Percentiles rank a stretch among this genome's conserved stretches.
Conservation (phyloP, 2,329 filamentous ascomycete genomes). For the Phialophora tarda region DNA sequence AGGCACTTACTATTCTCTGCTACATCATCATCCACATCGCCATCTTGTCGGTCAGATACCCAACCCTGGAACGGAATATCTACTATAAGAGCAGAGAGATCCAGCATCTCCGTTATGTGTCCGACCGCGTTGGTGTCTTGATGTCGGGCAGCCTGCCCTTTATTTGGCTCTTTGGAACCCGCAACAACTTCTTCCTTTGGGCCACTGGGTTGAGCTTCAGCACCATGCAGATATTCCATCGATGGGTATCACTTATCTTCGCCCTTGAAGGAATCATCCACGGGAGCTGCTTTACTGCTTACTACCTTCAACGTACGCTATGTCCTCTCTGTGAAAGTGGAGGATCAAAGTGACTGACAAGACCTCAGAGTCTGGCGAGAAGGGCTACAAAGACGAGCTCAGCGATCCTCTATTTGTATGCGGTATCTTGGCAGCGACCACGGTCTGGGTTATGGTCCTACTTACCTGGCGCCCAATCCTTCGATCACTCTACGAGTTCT, state of each 20-base stretch:
- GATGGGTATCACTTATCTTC: not conserved
- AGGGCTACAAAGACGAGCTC: not conserved
- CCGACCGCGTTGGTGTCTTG: slow-evolving; percentile 1
- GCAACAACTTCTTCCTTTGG: slow-evolving; percentile 10
- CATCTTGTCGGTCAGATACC: slow-evolving; percentile 1
- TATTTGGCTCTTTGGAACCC: slow-evolving; percentile 5
- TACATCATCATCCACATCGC: slow-evolving; percentile 3
- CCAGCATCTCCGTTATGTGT: slow-evolving; percentile 1
- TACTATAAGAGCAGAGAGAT: not conserved
- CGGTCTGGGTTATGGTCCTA: not conserved
- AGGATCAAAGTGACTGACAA: not conserved
- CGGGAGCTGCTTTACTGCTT: slow-evolving; percentile 1
- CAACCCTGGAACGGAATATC: not conserved
- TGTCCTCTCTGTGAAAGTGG: not conserved
- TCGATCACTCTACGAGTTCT: slow-evolving; percentile 4
- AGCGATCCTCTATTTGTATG: not conserved
- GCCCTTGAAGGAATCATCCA: slow-evolving; percentile 3
- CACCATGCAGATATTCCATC: slow-evolving; percentile 9
- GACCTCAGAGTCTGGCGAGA: not conserved
- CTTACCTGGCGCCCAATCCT: not conserved
- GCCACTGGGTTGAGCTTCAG: slow-evolving; percentile 7
- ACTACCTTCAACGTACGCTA: not conserved
- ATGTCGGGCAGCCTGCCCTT: not conserved
- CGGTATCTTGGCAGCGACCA: not conserved
- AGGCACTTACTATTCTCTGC: not conserved